Evolutionary conservation across 805 yeast species (phyloP).

Genomic region (Zygotorulaspora danielsina): DNA sequence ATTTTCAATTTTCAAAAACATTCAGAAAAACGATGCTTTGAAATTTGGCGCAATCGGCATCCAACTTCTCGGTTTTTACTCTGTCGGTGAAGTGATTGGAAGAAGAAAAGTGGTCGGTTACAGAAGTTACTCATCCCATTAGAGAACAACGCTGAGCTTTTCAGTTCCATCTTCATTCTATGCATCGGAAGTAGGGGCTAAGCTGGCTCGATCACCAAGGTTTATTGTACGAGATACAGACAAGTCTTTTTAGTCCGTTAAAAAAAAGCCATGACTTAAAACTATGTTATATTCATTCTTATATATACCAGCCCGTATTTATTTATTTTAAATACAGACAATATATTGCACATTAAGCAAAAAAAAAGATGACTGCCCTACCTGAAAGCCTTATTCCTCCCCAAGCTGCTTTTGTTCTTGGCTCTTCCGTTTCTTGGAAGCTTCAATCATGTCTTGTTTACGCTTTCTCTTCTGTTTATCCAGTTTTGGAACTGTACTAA

Average conservation of each 20-base stretch:
- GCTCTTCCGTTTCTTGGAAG: conserved; percentile 63
- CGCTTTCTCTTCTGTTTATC: conserved; percentile 60
- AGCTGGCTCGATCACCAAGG: too few species aligned
- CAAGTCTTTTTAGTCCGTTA: not conserved
- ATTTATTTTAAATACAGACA: conserved; percentile 6
- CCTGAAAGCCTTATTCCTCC: conserved; percentile 2
- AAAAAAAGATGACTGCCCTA: not conserved
- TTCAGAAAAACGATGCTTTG: conserved; percentile 53
- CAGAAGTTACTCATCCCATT: conserved; percentile 35
- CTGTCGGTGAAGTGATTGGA: conserved; percentile 94
- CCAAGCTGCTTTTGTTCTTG: not conserved
- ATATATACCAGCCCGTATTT: conserved; percentile 12
- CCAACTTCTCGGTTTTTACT: conserved; percentile 85
- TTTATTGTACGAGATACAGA: conserved; percentile 1
- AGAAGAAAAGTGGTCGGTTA: conserved; percentile 93
- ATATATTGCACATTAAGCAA: conserved; percentile 1
- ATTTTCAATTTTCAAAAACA: conserved; percentile 42
- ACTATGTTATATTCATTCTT: conserved; percentile 15
- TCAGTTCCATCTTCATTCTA: too few species aligned
- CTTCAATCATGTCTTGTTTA: conserved; percentile 67
- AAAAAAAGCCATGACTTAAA: conserved; percentile 7
- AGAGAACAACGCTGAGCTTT: too few species aligned
- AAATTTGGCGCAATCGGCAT: conserved; percentile 71
- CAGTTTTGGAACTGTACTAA: conserved; percentile 77
- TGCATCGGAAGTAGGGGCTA: too few species aligned